Conservation (phyloP, 2,329 filamentous ascomycete species). For the Pyrenophora tritici-repentis region DNA sequence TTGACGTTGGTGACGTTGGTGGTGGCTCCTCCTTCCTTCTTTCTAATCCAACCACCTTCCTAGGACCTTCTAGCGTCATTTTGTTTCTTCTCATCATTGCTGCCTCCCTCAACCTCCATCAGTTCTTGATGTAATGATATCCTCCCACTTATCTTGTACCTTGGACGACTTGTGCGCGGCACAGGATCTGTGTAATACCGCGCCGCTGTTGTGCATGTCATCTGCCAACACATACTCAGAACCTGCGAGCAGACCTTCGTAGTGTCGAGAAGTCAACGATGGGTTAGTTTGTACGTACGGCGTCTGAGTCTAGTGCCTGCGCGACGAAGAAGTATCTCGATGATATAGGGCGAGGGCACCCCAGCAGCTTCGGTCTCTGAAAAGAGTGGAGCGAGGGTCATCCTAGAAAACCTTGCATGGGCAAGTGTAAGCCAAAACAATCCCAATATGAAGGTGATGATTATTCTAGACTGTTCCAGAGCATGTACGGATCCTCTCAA, state of each 20-base stretch:
- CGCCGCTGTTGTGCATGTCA: slow-evolving; percentile 5
- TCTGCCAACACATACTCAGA: neutral
- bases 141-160: neutral
- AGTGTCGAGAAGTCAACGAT: neutral
- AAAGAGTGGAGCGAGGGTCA: neutral
- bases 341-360: too few relatives aligned
- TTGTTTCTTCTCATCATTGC: slow-evolving; percentile 4
- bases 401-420: neutral
- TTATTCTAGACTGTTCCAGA: neutral
- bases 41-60: neutral
- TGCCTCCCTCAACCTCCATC: neutral
- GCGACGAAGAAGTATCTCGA: neutral
- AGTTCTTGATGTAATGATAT: neutral
- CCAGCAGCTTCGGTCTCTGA: too few relatives aligned
- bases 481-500: neutral
- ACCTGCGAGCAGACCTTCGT: neutral
- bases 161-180: neutral
- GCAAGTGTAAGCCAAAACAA: neutral
- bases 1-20: slow-evolving; percentile 11
- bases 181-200: neutral
- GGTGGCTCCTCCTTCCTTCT: slow-evolving; percentile 3
- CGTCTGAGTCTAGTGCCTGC: neutral
- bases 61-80: slow-evolving; percentile 1
- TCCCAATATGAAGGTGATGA: neutral
- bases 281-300: neutral